phyloP scores from a whole-genome alignment of 352 stramenopile species.

The Phytophthora pisi region DNA sequence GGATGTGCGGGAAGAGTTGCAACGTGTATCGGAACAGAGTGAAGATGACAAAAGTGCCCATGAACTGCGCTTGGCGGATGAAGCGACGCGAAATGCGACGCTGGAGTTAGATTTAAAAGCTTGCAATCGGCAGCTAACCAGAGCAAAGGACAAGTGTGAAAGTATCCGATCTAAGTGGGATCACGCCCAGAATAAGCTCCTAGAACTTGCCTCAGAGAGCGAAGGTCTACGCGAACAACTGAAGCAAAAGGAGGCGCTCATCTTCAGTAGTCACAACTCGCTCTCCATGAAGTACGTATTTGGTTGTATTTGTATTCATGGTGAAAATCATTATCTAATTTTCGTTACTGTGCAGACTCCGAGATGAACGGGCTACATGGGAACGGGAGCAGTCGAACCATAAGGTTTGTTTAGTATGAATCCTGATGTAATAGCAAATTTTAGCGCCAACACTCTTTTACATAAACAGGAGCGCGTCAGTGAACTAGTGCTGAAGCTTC shows the following conservation, averaged over 20 bases:
- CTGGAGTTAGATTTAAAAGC: conserved; percentile 71
- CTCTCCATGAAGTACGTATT: conserved; percentile 53
- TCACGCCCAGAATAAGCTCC: conserved; percentile 61
- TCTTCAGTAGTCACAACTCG: conserved; percentile 65
- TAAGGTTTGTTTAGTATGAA: conserved; percentile 39
- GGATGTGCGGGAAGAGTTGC: conserved; percentile 61
- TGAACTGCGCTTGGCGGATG: conserved; percentile 57
- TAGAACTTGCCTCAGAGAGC: conserved; percentile 53
- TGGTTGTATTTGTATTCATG: neutral
- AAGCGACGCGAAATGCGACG: conserved; percentile 43
- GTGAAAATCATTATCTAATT: neutral
- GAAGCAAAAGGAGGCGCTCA: conserved; percentile 75
- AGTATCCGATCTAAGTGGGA: conserved; percentile 56
- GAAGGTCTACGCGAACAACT: conserved; percentile 72
- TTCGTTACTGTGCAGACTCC: conserved; percentile 37
- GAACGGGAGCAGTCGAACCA: conserved; percentile 52
- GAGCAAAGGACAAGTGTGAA: conserved; percentile 58
- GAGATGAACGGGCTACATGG: conserved; percentile 59
- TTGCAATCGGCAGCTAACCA: conserved; percentile 45
- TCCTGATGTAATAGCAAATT: neutral
- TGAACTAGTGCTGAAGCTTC: conserved; percentile 61
- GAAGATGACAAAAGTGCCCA: conserved; percentile 48
- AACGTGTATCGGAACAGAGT: conserved; percentile 35
- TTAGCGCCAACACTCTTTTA: neutral
- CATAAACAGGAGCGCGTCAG: conserved; percentile 46